These are phyloP conservation scores for Lactifluus volemus DNA, from an alignment of 768 basidiomycete species.

Conservation along the genomic window DNA sequence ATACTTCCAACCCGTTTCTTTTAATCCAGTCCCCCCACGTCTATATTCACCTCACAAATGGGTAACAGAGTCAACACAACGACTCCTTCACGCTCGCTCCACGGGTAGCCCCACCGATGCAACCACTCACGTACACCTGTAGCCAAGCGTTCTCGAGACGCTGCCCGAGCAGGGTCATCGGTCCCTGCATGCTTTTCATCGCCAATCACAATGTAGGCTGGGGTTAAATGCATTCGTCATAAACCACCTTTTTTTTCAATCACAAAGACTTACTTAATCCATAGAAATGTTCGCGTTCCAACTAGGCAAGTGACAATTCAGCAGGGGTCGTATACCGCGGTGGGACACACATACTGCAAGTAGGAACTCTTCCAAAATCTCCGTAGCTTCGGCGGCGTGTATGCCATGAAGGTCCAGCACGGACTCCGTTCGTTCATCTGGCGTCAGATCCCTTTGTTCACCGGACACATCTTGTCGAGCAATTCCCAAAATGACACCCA, in stretches of 20 bases:
- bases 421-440: conserved; percentile 86
- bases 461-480: conserved; percentile 45
- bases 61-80: conserved; percentile 84
- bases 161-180: conserved; percentile 75
- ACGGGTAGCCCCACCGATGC: conserved; percentile 92
- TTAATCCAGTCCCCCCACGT: background rate
- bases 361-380: conserved; percentile 84
- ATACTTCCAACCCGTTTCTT: background rate
- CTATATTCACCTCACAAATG: conserved; percentile 35
- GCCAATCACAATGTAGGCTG: conserved; percentile 85
- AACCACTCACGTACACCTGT: conserved; percentile 86
- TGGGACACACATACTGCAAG: conserved; percentile 54
- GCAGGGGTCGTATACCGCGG: background rate
- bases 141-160: conserved; percentile 75
- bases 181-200: conserved; percentile 94
- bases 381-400: conserved; percentile 88
- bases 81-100: conserved; percentile 87
- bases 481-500: conserved; percentile 86
- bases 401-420: conserved; percentile 89
- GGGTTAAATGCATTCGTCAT: background rate
- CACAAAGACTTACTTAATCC: conserved; percentile 56
- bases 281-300: conserved; percentile 82
- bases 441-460: conserved; percentile 47
- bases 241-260: background rate
- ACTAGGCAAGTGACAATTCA: conserved; percentile 31